Conservation (phyloP, 1,284 basidiomycete species). For the Ceratobasidium theobromae region DNA sequence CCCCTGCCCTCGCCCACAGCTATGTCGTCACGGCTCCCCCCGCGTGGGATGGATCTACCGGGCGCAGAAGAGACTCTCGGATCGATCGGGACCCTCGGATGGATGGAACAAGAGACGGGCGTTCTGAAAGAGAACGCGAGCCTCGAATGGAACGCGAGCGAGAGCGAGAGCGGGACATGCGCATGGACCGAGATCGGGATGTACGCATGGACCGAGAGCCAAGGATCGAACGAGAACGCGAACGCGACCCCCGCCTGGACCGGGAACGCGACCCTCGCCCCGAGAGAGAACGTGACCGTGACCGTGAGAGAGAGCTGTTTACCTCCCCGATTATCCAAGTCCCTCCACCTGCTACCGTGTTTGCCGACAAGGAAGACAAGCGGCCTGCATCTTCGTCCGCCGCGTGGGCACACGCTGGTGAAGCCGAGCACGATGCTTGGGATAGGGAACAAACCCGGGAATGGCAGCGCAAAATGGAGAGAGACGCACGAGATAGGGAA, state of each 20-base stretch:
- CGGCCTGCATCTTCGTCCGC: neutral
- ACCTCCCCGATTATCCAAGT: too few species aligned
- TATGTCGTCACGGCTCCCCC: conserved; percentile 20
- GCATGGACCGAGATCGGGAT: neutral
- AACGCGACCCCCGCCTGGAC: neutral
- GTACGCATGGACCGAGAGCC: neutral
- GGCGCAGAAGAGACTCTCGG: conserved; percentile 1
- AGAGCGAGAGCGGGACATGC: neutral
- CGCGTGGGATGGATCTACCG: conserved; percentile 22
- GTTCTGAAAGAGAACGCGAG: conserved; percentile 6
- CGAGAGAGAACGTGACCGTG: neutral
- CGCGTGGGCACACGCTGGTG: conserved; percentile 9
- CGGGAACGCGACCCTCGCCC: neutral
- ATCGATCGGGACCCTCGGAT: neutral
- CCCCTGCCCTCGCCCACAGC: conserved; percentile 21
- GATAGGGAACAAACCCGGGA: conserved; percentile 24
- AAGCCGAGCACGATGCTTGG: conserved; percentile 9
- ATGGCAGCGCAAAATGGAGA: conserved; percentile 19
- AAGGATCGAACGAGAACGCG: neutral
- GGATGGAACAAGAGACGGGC: too few species aligned
- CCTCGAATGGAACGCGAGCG: conserved; percentile 1
- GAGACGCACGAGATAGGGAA: conserved; percentile 11
- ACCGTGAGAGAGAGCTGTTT: too few species aligned
- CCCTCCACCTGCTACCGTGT: neutral
- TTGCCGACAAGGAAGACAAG: conserved; percentile 12